Evolutionary conservation across 83 land plant species (phyloP), one percentile per base, ranked within the genome.

Genomic region (Thuja plicata): DNA sequence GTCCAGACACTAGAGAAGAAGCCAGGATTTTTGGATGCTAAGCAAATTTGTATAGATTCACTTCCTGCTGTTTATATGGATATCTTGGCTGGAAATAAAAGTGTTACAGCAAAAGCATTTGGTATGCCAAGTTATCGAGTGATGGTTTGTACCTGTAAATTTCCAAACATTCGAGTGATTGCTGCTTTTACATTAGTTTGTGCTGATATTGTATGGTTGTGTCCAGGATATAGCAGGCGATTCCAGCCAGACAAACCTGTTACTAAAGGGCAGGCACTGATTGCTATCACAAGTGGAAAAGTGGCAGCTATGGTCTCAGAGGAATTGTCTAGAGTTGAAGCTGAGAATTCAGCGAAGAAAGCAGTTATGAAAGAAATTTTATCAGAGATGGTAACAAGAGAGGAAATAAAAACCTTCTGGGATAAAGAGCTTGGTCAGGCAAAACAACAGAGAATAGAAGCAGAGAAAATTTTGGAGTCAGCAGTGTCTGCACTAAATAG

Each of bases 191-290:
- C 24, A 82, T 78, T 16, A 15, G 16, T 12, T 76, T 77, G 70
- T 87, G 60, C 1, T 73, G 12, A 35, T 17, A 27, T 80, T 66
- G 34, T 85, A 50, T 52, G 3, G 27, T 43, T 62, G 74, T 74
- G 71, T 84, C 50, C 86, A 98, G 99, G 99, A 48, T 93, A 94
- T 74, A 93, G 90, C 87, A 97, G 95, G 92, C 95, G 96, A 85
- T 91, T 98, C 89, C 98, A 98, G 90, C 98, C 99, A 87, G 77
- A 92, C 24, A 97, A 94, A 86, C 99, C 97, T 90, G 93, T 92
- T 55, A 98, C 99, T 30, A 97, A 93, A 89, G 99, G 94, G 37
- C 99, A 98, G 87, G 99, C 95, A 52, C 98, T 98, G 21, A 94
- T 97, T 70, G 95, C 96, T 35, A 89, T 98, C 86, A 70, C 93